Conservation (phyloP, 176 grass and related monocot genomes). For the Bromus sterilis region DNA sequence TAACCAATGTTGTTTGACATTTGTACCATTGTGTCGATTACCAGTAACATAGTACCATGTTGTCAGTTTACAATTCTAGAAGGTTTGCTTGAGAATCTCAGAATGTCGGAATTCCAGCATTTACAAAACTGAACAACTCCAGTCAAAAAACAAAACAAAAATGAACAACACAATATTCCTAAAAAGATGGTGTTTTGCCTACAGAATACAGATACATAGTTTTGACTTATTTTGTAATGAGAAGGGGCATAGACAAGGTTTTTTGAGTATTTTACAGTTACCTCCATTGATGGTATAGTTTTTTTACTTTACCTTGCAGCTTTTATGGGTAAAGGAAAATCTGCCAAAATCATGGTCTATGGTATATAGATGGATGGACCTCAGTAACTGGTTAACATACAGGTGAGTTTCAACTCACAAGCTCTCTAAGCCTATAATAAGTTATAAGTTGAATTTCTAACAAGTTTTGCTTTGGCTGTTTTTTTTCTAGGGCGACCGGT, state of each 20-base stretch:
- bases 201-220: neutral
- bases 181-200: neutral
- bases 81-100: neutral
- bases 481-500: conserved; percentile 73
- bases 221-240: neutral
- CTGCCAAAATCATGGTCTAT: conserved; percentile 82
- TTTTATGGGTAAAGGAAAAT: conserved; percentile 95
- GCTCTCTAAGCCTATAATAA: neutral
- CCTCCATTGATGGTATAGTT: neutral
- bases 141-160: too few relatives aligned
- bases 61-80: neutral
- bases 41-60: neutral
- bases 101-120: neutral
- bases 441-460: neutral
- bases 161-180: neutral
- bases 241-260: neutral
- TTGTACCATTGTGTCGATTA: neutral
- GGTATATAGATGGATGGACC: conserved; percentile 89
- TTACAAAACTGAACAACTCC: neutral
- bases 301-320: conserved; percentile 36
- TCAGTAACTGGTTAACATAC: conserved; percentile 95
- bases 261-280: neutral
- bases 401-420: conserved; percentile 36
- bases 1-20: neutral
- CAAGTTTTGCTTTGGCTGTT: neutral